Base-by-base conservation (phyloP, 139 green algal species). In the Chloropicon primus region DNA sequence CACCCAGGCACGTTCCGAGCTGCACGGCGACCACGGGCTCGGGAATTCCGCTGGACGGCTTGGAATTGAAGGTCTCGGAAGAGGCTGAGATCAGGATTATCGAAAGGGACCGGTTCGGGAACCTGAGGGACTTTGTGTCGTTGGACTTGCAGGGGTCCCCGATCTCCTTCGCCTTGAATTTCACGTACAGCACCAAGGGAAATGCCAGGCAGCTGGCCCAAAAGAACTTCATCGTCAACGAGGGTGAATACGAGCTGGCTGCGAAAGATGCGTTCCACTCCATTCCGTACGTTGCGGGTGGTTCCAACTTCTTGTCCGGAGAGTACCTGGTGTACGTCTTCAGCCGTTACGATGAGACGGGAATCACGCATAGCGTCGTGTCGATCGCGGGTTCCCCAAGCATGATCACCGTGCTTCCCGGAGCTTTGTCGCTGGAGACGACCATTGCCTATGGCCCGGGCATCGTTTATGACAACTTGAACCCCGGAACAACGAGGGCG, bases 381-480 rank as follows among this genome's bases (percentile, higher is more conserved):
- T 28, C 24, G 24, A 27, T 76, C 2, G 24, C 25, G 21, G 73
- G 73, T 28, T 53, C 73, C 24, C 73, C 73, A 24, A 76, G 27
- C 25, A 2, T 54, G 73, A 41, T 76, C 24, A 53, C 21, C 24
- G 27, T 76, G 24, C 17, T 24, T 21, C 17, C 73, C 23, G 73
- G 28, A n/a, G 22, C 21, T n/a, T 76, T 76, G 17, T 27, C 17
- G 2, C 2, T 76, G 17, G 23, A 76, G 17, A 22, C 24, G 21
- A 76, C 73, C 2, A 28, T 76, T 29, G 73, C 28, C 2, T 76
- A 76, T 28, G 73, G 73, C n/a, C 73, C 73, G 2, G 73, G 73
- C 24, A n/a, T 76, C 2, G 28, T 54, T 27, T 76, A 54, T 25
- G 28, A 76, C 73, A 76, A 76, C 73, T 76, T 28, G 2, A 76